These are phyloP conservation scores for Candida boleticola DNA, from an alignment of 805 yeast species.

Conservation along the genomic window DNA sequence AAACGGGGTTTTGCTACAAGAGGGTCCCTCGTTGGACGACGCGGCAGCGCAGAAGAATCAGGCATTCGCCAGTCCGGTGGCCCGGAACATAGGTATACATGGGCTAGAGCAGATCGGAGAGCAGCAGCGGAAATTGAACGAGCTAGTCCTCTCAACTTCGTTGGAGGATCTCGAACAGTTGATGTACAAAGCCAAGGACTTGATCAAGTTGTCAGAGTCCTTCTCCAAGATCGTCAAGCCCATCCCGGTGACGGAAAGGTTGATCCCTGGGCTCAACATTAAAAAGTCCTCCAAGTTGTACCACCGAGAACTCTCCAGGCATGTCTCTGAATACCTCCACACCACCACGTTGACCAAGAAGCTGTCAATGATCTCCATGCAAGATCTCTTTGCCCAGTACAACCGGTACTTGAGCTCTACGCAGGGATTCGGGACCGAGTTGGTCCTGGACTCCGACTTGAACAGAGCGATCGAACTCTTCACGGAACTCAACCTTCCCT, in stretches of 20 bases:
- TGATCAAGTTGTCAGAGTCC: constrained; percentile 55
- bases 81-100: constrained; percentile 58
- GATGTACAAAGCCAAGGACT: constrained; percentile 75
- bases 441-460: constrained; percentile 70
- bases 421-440: constrained; percentile 53
- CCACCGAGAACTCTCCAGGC: constrained; percentile 71
- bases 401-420: constrained; percentile 33
- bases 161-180: constrained; percentile 73
- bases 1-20: constrained; percentile 22
- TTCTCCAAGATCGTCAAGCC: constrained; percentile 25
- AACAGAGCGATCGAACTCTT: constrained; percentile 58
- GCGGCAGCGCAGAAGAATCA: constrained; percentile 2
- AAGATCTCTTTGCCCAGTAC: constrained; percentile 42
- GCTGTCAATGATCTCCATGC: constrained; percentile 39
- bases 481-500: constrained; percentile 56
- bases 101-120: constrained; percentile 62
- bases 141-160: constrained; percentile 61
- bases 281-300: constrained; percentile 36
- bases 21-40: constrained; percentile 5
- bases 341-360: constrained; percentile 25
- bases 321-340: constrained; percentile 67
- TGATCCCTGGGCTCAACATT: constrained; percentile 35
- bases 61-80: constrained; percentile 4
- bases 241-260: constrained; percentile 1
- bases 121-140: constrained; percentile 54